phyloP scores from a whole-genome alignment of 129 eudicot genomes.

The Escallonia rubra region DNA sequence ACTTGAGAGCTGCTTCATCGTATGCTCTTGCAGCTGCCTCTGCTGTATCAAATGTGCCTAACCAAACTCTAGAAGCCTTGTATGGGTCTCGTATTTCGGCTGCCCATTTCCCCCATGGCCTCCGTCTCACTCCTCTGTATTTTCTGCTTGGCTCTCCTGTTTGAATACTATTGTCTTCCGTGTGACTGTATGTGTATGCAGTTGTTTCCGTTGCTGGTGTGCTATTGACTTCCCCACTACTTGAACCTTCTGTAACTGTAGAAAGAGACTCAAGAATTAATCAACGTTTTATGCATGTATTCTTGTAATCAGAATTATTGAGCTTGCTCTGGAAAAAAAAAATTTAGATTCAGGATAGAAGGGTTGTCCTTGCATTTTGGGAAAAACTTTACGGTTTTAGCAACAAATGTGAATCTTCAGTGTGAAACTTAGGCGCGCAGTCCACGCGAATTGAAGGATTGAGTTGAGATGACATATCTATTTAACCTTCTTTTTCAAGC shows the following conservation, averaged over 20 bases:
- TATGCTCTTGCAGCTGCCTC: slow-evolving; percentile 68
- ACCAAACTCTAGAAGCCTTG: slow-evolving; percentile 69
- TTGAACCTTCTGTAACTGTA: slow-evolving; percentile 19
- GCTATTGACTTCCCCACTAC: neutral
- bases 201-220: slow-evolving; percentile 13
- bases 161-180: neutral
- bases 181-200: slow-evolving; percentile 15
- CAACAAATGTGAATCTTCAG: too few relatives aligned
- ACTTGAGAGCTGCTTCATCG: slow-evolving; percentile 58
- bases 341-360: too few relatives aligned
- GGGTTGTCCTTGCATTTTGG: too few relatives aligned
- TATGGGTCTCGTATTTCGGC: slow-evolving; percentile 64
- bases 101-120: slow-evolving; percentile 88
- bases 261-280: neutral
- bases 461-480: too few relatives aligned
- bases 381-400: too few relatives aligned
- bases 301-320: too few relatives aligned
- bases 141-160: slow-evolving; percentile 8
- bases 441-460: too few relatives aligned
- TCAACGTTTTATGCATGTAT: too few relatives aligned
- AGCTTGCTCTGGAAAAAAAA: too few relatives aligned
- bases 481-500: too few relatives aligned
- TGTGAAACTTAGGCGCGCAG: too few relatives aligned
- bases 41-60: slow-evolving; percentile 65
- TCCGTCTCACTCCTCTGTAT: slow-evolving; percentile 50